Evolutionary conservation across 257 asterid genomes (phyloP).

Genomic region (Ehretia macrophylla): DNA sequence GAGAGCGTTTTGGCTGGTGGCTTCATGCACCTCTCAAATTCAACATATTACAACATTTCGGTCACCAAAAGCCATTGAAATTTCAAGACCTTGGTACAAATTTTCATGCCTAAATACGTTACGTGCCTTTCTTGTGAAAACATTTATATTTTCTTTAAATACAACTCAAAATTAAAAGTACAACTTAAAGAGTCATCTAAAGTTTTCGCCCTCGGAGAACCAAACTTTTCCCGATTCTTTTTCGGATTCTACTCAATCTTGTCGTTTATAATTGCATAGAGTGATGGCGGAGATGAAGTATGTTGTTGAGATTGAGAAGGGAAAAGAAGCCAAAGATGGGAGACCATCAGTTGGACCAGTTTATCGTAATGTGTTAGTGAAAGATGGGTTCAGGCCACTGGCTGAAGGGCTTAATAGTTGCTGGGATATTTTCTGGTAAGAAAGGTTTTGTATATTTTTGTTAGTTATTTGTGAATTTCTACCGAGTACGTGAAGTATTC

Average conservation of each 20-base stretch:
- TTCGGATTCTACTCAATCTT: too few relatives aligned
- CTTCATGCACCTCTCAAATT: not conserved
- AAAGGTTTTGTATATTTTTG: too few relatives aligned
- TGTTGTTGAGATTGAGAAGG: conserved; percentile 53
- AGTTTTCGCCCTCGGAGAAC: too few relatives aligned
- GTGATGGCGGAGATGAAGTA: conserved; percentile 30
- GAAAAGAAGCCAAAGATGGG: conserved; percentile 47
- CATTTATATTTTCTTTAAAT: not conserved
- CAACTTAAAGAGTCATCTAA: not conserved
- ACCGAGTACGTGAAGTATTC: too few relatives aligned
- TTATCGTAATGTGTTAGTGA: conserved; percentile 49
- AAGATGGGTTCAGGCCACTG: conserved; percentile 59
- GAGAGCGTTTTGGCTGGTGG: not conserved
- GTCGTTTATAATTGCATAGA: not conserved
- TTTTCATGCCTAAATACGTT: too few relatives aligned
- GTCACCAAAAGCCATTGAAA: not conserved
- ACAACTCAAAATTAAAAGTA: not conserved
- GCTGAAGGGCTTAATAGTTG: conserved; percentile 49
- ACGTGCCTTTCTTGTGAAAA: not conserved
- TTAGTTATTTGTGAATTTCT: too few relatives aligned
- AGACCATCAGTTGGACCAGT: conserved; percentile 68
- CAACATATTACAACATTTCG: not conserved
- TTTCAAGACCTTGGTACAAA: too few relatives aligned
- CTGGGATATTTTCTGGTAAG: conserved; percentile 76
- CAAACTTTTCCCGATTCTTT: too few relatives aligned